Percentiles rank a stretch among this genome's conserved stretches.
Conservation (phyloP, 1,139 yeast species). For the Nakaseomyces kungkrabaensis region DNA sequence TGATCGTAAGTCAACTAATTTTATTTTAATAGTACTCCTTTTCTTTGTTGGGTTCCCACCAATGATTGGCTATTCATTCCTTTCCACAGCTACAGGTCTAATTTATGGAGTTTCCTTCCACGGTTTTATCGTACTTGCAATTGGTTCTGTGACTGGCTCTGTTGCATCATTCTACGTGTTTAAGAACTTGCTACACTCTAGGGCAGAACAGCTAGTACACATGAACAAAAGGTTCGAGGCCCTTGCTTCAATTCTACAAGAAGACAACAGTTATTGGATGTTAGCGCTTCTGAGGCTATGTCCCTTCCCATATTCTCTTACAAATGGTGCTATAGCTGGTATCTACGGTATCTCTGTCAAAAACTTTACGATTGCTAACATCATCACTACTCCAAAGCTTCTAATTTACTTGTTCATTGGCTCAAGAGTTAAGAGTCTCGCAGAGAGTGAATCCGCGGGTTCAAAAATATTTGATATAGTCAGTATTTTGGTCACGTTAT, state of each 20-base stretch:
- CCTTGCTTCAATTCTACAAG: slow-evolving; percentile 63
- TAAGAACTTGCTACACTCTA: slow-evolving; percentile 46
- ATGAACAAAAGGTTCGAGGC: slow-evolving; percentile 62
- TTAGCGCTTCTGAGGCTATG: slow-evolving; percentile 69
- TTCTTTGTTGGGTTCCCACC: slow-evolving; percentile 73
- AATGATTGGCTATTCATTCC: slow-evolving; percentile 66
- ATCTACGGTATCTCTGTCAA: slow-evolving; percentile 59
- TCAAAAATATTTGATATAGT: slow-evolving; percentile 52
- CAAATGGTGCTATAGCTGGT: slow-evolving; percentile 87
- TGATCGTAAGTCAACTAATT: slow-evolving; percentile 36
- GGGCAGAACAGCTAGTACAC: slow-evolving; percentile 45
- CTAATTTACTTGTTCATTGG: slow-evolving; percentile 75
- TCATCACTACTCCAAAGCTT: slow-evolving; percentile 72
- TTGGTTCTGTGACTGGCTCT: slow-evolving; percentile 66
- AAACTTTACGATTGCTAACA: slow-evolving; percentile 62
- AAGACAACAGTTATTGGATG: slow-evolving; percentile 54
- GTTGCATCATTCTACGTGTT: slow-evolving; percentile 60
- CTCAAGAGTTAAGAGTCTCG: slow-evolving; percentile 59
- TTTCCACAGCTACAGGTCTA: slow-evolving; percentile 67
- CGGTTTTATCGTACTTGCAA: slow-evolving; percentile 72
- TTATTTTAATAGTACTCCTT: slow-evolving; percentile 42
- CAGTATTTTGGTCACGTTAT: slow-evolving; percentile 50
- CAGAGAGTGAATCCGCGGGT: slow-evolving; percentile 44
- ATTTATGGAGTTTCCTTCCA: slow-evolving; percentile 62
- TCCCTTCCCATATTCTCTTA: slow-evolving; percentile 85